Evolutionary conservation across 2,329 filamentous ascomycete genomes (phyloP).

Genomic region (Colletotrichum shisoi): DNA sequence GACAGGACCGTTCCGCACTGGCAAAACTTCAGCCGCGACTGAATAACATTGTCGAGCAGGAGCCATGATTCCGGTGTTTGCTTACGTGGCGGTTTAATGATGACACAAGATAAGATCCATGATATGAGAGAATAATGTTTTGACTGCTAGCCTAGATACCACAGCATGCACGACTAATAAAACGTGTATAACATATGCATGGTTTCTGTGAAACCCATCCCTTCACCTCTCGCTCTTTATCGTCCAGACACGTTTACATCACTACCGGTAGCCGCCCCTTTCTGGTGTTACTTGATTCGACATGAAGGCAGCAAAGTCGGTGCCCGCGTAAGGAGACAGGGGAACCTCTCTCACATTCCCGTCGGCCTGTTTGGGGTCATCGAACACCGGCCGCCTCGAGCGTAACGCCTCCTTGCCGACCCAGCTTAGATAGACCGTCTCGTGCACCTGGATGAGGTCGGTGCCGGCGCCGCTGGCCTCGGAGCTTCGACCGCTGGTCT

Average conservation of each 20-base stretch:
- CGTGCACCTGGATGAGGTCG: conserved; percentile 48
- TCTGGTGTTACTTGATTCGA: conserved; percentile 6
- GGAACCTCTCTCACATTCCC: conserved; percentile 8
- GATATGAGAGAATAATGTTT: no score
- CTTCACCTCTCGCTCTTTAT: no score
- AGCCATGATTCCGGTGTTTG: no score
- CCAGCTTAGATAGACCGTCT: conserved; percentile 50
- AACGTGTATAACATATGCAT: no score
- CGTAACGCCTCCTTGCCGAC: conserved; percentile 46
- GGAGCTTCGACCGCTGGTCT: conserved; percentile 30
- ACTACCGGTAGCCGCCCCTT: conserved; percentile 14
- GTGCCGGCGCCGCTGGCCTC: conserved; percentile 6
- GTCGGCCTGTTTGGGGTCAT: conserved; percentile 22
- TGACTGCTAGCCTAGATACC: no score
- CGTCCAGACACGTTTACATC: background rate
- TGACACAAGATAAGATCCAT: no score
- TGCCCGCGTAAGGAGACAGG: conserved; percentile 29
- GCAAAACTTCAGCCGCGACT: conserved; percentile 53
- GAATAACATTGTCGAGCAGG: conserved; percentile 43
- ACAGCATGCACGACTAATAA: no score
- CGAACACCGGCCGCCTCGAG: conserved; percentile 16
- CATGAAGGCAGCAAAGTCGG: conserved; percentile 32
- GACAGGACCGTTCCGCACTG: conserved; percentile 52
- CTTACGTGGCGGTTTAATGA: conserved; percentile 11
- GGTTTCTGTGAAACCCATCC: no score